Evolutionary conservation across 192 early-diverging fungal species (phyloP).

Genomic region (Coemansia brasiliensis): DNA sequence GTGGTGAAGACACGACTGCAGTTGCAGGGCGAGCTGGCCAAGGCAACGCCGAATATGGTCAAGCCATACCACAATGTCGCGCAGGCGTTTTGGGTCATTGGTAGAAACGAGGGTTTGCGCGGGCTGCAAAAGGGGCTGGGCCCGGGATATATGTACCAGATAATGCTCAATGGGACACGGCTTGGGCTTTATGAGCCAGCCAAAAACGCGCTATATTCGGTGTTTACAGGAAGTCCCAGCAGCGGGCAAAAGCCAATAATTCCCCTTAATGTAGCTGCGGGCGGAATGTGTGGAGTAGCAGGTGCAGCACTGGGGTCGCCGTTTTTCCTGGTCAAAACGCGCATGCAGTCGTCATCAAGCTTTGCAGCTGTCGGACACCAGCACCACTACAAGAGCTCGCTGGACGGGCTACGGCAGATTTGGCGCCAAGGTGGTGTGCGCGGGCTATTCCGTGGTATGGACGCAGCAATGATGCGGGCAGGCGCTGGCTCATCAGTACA

Average conservation of each 20-base stretch:
- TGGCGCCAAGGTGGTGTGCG: conserved; percentile 70
- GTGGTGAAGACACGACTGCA: conserved; percentile 94
- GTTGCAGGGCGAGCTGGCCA: conserved; percentile 84
- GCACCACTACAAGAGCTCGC: conserved; percentile 76
- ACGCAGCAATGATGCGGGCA: conserved; percentile 86
- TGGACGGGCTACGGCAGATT: conserved; percentile 66
- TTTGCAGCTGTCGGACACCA: conserved; percentile 78
- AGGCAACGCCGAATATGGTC: conserved; percentile 38
- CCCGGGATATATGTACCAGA: conserved; percentile 88
- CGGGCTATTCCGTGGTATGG: conserved; percentile 84
- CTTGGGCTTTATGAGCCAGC: conserved; percentile 90
- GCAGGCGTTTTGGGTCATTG: conserved; percentile 74
- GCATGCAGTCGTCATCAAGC: conserved; percentile 74
- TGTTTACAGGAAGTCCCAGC: conserved; percentile 39
- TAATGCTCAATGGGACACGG: conserved; percentile 89
- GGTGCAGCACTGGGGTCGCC: conserved; percentile 85
- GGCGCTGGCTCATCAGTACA: conserved; percentile 88
- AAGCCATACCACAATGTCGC: conserved; percentile 75
- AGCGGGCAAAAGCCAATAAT: conserved; percentile 37
- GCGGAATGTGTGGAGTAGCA: conserved; percentile 74
- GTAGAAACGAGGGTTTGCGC: conserved; percentile 77
- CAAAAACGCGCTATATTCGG: conserved; percentile 57
- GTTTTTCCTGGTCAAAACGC: conserved; percentile 89
- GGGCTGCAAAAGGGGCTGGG: conserved; percentile 86
- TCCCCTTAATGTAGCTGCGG: conserved; percentile 68